Evolutionary conservation across 495 filamentous ascomycete species (phyloP).

Genomic region (Daldinia childiae): DNA sequence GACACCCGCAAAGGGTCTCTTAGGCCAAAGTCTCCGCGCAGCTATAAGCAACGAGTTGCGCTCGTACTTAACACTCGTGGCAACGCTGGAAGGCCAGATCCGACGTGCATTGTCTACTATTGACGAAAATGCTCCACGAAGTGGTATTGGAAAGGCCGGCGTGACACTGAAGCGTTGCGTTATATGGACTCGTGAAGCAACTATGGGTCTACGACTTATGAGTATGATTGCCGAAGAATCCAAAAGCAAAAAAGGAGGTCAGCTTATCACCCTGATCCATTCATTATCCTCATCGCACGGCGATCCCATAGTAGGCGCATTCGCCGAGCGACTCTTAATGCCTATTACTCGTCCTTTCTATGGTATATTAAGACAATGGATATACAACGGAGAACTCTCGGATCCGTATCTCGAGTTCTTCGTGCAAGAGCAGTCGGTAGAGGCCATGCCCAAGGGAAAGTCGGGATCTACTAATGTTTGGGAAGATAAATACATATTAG

Average conservation of each 20-base stretch:
- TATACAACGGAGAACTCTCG: slow-evolving; percentile 96
- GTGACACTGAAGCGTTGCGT: slow-evolving; percentile 96
- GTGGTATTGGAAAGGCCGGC: slow-evolving; percentile 82
- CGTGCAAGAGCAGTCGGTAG: slow-evolving; percentile 75
- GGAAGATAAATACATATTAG: slow-evolving; percentile 96
- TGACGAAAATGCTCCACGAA: slow-evolving; percentile 69
- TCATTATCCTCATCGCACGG: slow-evolving; percentile 92
- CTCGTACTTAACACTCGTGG: slow-evolving; percentile 91
- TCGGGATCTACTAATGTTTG: slow-evolving; percentile 82
- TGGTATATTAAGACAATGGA: slow-evolving; percentile 95
- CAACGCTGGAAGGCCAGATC: slow-evolving; percentile 94
- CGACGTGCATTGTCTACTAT: slow-evolving; percentile 76
- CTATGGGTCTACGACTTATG: slow-evolving; percentile 95
- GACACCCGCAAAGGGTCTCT: slow-evolving; percentile 68
- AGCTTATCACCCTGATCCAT: slow-evolving; percentile 94
- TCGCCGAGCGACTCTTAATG: slow-evolving; percentile 90
- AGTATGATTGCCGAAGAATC: slow-evolving; percentile 92
- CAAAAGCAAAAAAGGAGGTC: slow-evolving; percentile 85
- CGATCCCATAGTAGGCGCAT: slow-evolving; percentile 91
- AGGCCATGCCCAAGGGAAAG: slow-evolving; percentile 66
- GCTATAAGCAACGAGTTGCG: slow-evolving; percentile 86
- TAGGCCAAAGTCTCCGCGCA: slow-evolving; percentile 93
- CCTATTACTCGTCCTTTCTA: slow-evolving; percentile 97
- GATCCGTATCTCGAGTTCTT: slow-evolving; percentile 98
- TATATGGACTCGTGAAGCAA: slow-evolving; percentile 96